Base-by-base conservation (phyloP, 768 basidiomycete genomes). In the Collybiopsis confluens region DNA sequence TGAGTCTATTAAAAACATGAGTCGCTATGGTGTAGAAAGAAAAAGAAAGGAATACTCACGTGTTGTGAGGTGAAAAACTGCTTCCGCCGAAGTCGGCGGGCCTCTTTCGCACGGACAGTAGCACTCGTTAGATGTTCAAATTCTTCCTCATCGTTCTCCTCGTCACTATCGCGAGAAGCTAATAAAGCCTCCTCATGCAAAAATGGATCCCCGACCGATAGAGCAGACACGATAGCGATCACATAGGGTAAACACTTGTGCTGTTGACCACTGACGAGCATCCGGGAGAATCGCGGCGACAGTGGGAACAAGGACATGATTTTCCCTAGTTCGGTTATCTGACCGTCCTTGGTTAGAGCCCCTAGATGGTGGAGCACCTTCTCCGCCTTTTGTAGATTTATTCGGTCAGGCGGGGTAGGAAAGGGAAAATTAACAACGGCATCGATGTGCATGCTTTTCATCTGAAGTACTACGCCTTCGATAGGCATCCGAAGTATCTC, bases 381-480 rank as follows among this genome's bases (percentile, higher is more conserved):
- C 70, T 99, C 95, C 2, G 97, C 93, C 63, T 86, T 88, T 54
- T 74, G 78, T 41, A 99, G 74, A 4, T 82, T 79, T 9, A 68
- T 62, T 35, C 87, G 81, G 67, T 97, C 91, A 0, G 97, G 97
- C 13, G 96, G 88, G 0, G 97, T 98, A 1, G 97, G 97, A 71
- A 98, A 98, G 15, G 97, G 97, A 68, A 99, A 99, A 71, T 98
- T 98, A 61, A 92, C 77, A 36, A 98, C 92, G 1, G 92, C 79
- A 63, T 98, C 94, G 55, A 99, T 96, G 64, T 96, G 92, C 94
- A 99, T 98, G 67, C 85, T 86, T 75, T 99, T 99, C 96, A 99
- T 98, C 68, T 98, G 95, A 28, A 98, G 75, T 8, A 98, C 90
- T 21, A 98, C 87, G 1, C 94, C 95, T 61, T 98, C 97, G 60